phyloP scores from a whole-genome alignment of 768 basidiomycete species.

The Tylopilus sp. region DNA sequence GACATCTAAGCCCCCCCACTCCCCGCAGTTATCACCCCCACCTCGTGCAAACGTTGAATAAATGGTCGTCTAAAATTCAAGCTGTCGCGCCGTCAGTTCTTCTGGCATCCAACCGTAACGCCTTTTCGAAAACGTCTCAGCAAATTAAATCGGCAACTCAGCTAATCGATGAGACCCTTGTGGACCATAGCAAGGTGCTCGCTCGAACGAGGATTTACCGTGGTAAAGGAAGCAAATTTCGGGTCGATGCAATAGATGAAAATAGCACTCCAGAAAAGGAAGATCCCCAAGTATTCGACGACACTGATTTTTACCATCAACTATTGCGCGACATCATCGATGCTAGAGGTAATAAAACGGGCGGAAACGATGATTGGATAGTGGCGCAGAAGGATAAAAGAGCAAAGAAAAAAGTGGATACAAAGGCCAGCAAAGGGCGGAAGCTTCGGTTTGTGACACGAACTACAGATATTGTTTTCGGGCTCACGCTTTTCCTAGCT shows the following conservation, averaged over 20 bases:
- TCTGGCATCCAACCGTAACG: slow-evolving; percentile 63
- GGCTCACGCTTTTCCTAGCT: slow-evolving; percentile 44
- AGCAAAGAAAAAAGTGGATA: slow-evolving; percentile 87
- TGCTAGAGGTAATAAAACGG: slow-evolving; percentile 43
- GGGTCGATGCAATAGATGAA: slow-evolving; percentile 29
- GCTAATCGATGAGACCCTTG: slow-evolving; percentile 72
- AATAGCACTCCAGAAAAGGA: slow-evolving; percentile 35
- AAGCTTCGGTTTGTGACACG: slow-evolving; percentile 66
- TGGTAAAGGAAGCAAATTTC: slow-evolving; percentile 45
- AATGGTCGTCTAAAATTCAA: slow-evolving; percentile 96
- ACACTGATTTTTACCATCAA: slow-evolving; percentile 92
- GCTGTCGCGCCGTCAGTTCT: slow-evolving; percentile 82
- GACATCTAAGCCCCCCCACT: slow-evolving; percentile 4
- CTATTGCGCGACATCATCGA: slow-evolving; percentile 91
- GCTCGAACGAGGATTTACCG: slow-evolving; percentile 59
- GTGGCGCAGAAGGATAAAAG: slow-evolving; percentile 63
- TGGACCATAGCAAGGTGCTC: slow-evolving; percentile 55
- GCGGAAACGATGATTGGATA: slow-evolving; percentile 59
- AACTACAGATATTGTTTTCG: background rate
- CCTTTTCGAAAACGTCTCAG: slow-evolving; percentile 60
- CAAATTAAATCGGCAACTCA: slow-evolving; percentile 63
- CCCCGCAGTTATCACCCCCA: slow-evolving; percentile 58
- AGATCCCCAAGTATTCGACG: slow-evolving; percentile 66
- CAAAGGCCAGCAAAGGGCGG: slow-evolving; percentile 92
- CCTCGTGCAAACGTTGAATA: slow-evolving; percentile 73